phyloP scores from a whole-genome alignment of 805 yeast species.

The Sungouiella blattae region DNA sequence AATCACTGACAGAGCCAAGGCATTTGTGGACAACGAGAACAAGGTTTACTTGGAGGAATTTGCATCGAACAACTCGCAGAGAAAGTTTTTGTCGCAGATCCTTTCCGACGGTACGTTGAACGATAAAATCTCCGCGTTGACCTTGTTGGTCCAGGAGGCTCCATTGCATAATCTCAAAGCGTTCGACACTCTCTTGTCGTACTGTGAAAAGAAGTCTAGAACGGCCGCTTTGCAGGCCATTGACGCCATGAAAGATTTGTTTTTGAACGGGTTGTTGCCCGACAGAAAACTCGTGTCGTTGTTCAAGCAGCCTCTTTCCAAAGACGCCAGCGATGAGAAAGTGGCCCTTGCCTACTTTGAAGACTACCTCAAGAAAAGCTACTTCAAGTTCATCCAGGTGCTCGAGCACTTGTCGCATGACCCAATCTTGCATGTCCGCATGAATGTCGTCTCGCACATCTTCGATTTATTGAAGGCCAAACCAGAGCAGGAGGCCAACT shows the following conservation, averaged over 20 bases:
- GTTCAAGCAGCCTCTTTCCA: constrained; percentile 63
- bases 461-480: constrained; percentile 77
- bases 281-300: constrained; percentile 79
- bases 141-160: constrained; percentile 89
- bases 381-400: constrained; percentile 70
- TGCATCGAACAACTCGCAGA: constrained; percentile 73
- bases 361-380: constrained; percentile 76
- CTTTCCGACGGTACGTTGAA: constrained; percentile 88
- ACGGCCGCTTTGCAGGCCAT: constrained; percentile 90
- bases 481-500: constrained; percentile 95
- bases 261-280: constrained; percentile 79
- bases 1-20: constrained; percentile 63
- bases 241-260: constrained; percentile 84
- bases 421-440: constrained; percentile 82
- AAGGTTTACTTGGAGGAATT: constrained; percentile 67
- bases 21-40: constrained; percentile 67
- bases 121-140: constrained; percentile 93
- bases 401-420: constrained; percentile 86
- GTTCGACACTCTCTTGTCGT: constrained; percentile 68
- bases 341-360: constrained; percentile 81
- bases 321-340: constrained; percentile 39
- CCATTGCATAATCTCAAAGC: constrained; percentile 88
- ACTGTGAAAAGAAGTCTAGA: constrained; percentile 88
- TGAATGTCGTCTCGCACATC: constrained; percentile 69
- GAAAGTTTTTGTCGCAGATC: constrained; percentile 83